Evolutionary conservation across 2,329 filamentous ascomycete genomes (phyloP).

Genomic region (Colletotrichum euphorbiae): DNA sequence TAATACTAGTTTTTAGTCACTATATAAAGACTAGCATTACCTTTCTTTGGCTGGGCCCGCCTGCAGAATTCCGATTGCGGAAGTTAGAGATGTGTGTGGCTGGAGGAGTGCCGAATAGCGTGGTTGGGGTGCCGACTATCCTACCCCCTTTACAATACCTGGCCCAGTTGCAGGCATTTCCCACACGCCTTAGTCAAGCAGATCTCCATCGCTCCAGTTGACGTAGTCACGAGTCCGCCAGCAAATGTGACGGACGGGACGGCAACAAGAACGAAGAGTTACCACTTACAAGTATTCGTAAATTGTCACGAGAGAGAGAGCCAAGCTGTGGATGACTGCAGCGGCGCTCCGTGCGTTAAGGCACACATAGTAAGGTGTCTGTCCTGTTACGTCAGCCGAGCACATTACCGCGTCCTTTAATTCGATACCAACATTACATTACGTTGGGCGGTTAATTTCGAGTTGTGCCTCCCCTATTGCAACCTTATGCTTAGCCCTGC

Average conservation of each 20-base stretch:
- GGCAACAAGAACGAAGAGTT: background rate
- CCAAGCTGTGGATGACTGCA: no score
- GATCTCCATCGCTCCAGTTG: background rate
- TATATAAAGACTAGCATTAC: no score
- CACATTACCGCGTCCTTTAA: slow-evolving; percentile 1
- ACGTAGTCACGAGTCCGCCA: slow-evolving; percentile 19
- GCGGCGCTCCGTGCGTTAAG: background rate
- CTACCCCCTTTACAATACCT: slow-evolving; percentile 1
- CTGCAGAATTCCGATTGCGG: no score
- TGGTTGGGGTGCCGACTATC: no score
- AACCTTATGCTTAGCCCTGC: slow-evolving; percentile 37
- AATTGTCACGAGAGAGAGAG: background rate
- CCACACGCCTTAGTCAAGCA: slow-evolving; percentile 29
- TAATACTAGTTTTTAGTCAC: no score
- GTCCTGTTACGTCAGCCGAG: slow-evolving; percentile 1
- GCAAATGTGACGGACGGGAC: background rate
- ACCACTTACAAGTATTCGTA: slow-evolving; percentile 5
- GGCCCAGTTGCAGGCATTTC: background rate
- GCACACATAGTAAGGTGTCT: slow-evolving; percentile 12
- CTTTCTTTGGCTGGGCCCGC: no score
- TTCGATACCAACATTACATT: slow-evolving; percentile 13
- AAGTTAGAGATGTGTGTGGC: no score
- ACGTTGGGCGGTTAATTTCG: slow-evolving; percentile 27
- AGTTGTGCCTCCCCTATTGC: slow-evolving; percentile 20
- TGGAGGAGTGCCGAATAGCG: no score